Conservation (phyloP, 1,284 basidiomycete genomes). For the Chalciporus piperatoides region DNA sequence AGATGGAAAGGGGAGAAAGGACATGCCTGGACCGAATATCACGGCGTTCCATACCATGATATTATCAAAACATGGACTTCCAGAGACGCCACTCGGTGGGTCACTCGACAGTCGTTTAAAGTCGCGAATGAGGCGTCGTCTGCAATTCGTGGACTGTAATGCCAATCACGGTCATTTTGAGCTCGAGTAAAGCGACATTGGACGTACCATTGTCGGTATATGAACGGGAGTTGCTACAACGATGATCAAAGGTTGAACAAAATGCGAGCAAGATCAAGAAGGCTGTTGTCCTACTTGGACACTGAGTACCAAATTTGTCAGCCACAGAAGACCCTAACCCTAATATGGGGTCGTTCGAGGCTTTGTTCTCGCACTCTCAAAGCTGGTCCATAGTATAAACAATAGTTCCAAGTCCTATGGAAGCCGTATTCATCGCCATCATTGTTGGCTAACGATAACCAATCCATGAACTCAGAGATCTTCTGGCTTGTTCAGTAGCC, state of each 20-base stretch:
- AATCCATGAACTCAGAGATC: slow-evolving; percentile 24
- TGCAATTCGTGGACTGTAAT: slow-evolving; percentile 82
- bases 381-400: no score
- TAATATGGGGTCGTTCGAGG: slow-evolving; percentile 4
- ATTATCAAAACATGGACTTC: slow-evolving; percentile 95
- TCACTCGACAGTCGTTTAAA: slow-evolving; percentile 94
- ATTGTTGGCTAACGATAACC: background rate
- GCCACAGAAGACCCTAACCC: slow-evolving; percentile 25
- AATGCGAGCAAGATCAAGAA: slow-evolving; percentile 12
- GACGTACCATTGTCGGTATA: slow-evolving; percentile 22
- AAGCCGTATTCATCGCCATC: background rate
- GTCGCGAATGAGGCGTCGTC: slow-evolving; percentile 88
- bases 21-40: slow-evolving; percentile 91
- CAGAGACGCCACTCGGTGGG: slow-evolving; percentile 93
- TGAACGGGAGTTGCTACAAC: background rate
- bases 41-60: slow-evolving; percentile 99
- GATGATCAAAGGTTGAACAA: background rate
- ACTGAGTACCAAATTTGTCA: slow-evolving; percentile 17
- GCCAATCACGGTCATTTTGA: background rate
- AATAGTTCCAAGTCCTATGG: background rate
- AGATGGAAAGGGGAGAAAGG: background rate
- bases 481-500: slow-evolving; percentile 41
- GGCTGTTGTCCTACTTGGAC: slow-evolving; percentile 6
- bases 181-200: background rate
- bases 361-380: no score